Evolutionary conservation across 73 alveolate species (phyloP).

Genomic region (Paramecium pentaurelia): DNA sequence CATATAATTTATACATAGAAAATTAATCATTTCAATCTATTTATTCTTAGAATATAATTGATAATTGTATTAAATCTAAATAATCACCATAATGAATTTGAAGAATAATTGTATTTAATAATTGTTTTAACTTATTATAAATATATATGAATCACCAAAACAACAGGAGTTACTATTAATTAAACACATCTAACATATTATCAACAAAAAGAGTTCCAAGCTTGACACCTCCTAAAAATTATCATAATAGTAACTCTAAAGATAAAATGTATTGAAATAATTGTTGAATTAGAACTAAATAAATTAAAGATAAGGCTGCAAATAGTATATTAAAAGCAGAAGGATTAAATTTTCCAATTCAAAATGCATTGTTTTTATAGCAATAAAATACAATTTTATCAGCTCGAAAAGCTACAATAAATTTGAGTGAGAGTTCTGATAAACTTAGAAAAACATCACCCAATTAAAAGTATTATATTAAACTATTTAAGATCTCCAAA

Average conservation of each 20-base stretch:
- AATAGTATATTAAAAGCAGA: not conserved
- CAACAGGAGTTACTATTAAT: not conserved
- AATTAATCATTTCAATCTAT: not conserved
- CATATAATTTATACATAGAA: too few species aligned
- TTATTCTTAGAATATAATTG: not conserved
- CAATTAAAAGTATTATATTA: not conserved
- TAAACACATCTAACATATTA: not conserved
- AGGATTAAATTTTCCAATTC: not conserved
- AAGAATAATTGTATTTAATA: not conserved
- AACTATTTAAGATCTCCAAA: not conserved
- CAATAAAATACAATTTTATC: slow-evolving; percentile 13
- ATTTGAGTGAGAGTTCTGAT: slow-evolving; percentile 2
- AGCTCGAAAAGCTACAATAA: not conserved
- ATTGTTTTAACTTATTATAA: not conserved
- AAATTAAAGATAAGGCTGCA: not conserved
- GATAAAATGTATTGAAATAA: not conserved
- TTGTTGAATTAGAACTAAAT: not conserved
- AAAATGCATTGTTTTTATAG: not conserved
- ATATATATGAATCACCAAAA: not conserved
- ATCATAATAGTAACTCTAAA: not conserved
- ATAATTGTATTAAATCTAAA: not conserved
- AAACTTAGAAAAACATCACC: not conserved
- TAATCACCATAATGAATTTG: not conserved
- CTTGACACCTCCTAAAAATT: slow-evolving; percentile 1
- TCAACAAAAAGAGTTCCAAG: not conserved